Percentiles rank a stretch among this genome's conserved stretches.
Conservation (phyloP, 345 rosid species). For the Combretum micranthum region DNA sequence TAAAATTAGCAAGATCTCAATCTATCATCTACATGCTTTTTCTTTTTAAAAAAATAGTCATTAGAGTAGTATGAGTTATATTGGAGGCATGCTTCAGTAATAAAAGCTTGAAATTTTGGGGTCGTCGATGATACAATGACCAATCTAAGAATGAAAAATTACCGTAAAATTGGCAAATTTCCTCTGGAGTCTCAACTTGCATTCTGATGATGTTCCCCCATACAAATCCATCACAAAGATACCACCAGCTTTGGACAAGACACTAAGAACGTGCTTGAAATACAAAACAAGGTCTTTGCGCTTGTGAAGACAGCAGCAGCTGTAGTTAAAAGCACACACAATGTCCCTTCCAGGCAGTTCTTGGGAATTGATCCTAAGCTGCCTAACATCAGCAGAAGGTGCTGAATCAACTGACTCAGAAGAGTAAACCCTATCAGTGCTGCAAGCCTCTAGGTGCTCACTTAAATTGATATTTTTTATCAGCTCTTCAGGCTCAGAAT, state of each 20-base stretch:
- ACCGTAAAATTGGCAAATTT: conserved; percentile 76
- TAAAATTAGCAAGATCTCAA: too few relatives aligned
- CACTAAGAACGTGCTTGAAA: conserved; percentile 55
- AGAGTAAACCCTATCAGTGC: conserved; percentile 17
- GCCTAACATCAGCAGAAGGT: conserved; percentile 8
- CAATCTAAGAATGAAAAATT: conserved; percentile 9
- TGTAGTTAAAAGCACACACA: conserved; percentile 86
- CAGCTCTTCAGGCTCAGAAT: conserved; percentile 37
- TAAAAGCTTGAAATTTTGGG: background rate
- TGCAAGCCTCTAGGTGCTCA: conserved; percentile 21
- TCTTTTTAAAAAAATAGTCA: too few relatives aligned
- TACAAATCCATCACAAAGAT: conserved; percentile 85
- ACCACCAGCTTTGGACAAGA: conserved; percentile 71
- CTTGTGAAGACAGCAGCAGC: conserved; percentile 88
- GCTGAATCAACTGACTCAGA: conserved; percentile 4
- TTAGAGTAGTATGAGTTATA: too few relatives aligned
- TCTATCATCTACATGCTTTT: too few relatives aligned
- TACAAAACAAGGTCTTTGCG: conserved; percentile 63
- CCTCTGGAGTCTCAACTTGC: conserved; percentile 65
- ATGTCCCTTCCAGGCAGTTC: conserved; percentile 68
- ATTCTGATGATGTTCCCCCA: conserved; percentile 88
- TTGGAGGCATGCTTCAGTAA: background rate
- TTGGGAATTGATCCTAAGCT: conserved; percentile 15
- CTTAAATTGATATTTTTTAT: conserved; percentile 30
- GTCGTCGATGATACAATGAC: background rate